Percentiles rank a stretch among this genome's conserved stretches.
Conservation (phyloP, 2,329 filamentous ascomycete species). For the Pseudogymnoascus sp. region DNA sequence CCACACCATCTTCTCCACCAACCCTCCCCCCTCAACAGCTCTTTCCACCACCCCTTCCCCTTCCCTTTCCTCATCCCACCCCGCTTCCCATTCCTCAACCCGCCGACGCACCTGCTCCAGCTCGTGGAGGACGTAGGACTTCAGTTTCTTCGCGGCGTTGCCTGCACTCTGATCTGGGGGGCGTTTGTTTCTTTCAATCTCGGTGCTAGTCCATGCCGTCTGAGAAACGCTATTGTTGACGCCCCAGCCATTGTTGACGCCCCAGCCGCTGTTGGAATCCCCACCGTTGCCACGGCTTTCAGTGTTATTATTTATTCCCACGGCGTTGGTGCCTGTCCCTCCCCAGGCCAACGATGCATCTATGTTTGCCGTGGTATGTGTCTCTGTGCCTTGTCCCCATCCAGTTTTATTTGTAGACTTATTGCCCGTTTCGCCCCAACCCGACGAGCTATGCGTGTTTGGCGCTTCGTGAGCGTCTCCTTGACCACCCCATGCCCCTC, state of each 20-base stretch:
- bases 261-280: background rate
- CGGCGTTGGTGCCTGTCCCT: background rate
- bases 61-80: background rate
- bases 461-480: background rate
- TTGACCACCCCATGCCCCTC: background rate
- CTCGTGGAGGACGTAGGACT: background rate
- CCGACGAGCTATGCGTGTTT: background rate
- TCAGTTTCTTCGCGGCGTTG: background rate
- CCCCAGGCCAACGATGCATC: background rate
- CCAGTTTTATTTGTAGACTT: background rate
- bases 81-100: background rate
- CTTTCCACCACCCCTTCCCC: background rate
- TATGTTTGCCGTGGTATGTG: background rate
- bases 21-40: background rate
- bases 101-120: background rate
- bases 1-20: constrained; percentile 2
- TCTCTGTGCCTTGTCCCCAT: background rate
- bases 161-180: background rate
- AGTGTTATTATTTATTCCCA: background rate
- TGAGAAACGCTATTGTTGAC: background rate
- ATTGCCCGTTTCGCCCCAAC: background rate
- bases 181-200: background rate
- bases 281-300: background rate
- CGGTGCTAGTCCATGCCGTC: background rate
- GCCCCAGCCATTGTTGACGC: background rate